Percentiles rank a stretch among this genome's conserved stretches.
Evolutionary conservation across 257 asterid species (phyloP).

Genomic region (Gentiana macrophylla): DNA sequence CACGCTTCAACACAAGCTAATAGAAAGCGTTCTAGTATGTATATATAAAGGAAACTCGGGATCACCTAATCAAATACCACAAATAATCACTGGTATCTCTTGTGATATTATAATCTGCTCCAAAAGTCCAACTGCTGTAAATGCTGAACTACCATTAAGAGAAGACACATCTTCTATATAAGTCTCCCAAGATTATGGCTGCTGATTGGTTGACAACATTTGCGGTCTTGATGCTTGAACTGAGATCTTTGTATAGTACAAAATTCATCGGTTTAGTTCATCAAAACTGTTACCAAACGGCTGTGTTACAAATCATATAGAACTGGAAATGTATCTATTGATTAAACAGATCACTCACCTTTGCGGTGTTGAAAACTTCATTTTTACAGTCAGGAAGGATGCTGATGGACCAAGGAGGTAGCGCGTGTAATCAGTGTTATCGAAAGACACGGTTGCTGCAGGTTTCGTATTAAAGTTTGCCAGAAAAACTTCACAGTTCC

Average conservation of each 20-base stretch:
- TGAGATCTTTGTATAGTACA: conserved; percentile 25
- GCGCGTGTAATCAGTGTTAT: conserved; percentile 27
- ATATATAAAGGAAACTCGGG: too few relatives aligned
- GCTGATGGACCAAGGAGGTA: conserved; percentile 78
- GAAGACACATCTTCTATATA: conserved; percentile 38
- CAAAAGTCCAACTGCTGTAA: conserved; percentile 36
- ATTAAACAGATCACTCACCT: conserved; percentile 11
- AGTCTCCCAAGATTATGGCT: conserved; percentile 40
- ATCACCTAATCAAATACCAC: conserved; percentile 63
- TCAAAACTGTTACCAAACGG: background rate
- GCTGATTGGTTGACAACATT: conserved; percentile 31
- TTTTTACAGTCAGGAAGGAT: conserved; percentile 61
- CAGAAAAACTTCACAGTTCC: conserved; percentile 56
- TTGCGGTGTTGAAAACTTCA: conserved; percentile 54
- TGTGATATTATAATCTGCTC: conserved; percentile 51
- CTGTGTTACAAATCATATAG: background rate
- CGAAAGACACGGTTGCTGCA: conserved; percentile 37
- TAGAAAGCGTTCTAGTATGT: too few relatives aligned
- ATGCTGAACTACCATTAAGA: conserved; percentile 27
- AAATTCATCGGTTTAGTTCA: conserved; percentile 2
- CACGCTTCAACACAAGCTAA: too few relatives aligned
- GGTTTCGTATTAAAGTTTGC: conserved; percentile 38
- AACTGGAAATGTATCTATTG: background rate
- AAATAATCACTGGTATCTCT: conserved; percentile 57
- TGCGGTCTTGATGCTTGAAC: conserved; percentile 29